Evolutionary conservation across 2,329 filamentous ascomycete genomes (phyloP), one percentile per base, ranked within the genome.

Genomic region (Trichocomaceae sp.): DNA sequence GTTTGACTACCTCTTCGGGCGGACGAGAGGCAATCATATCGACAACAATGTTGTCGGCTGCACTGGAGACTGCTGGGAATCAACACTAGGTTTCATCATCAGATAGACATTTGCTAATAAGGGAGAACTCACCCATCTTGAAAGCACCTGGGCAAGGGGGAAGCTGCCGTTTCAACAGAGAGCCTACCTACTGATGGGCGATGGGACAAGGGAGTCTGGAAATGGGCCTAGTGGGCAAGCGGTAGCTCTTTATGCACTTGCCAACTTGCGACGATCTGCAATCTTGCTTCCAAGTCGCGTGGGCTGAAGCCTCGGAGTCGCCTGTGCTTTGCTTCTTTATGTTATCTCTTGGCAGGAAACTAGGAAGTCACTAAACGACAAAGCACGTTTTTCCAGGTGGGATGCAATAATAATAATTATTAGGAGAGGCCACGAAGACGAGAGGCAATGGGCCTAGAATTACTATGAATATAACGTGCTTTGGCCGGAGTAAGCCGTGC

Each of bases 1-100:
- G 50, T n/a, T 56, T 50, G 20, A 56, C 54, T 33, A 56, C 50
- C 39, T 52, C 54, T 33, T 39, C 44, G 19, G 54, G 37, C 35
- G 54, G 50, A 5, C 54, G 49, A 33, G 54, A 49, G 9, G 54
- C 49, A 42, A 56, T 56, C 15, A 56, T 50, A 20, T 56, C 54
- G 37, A 26, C 37, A 19, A 56, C 37, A 35, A 56, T 41, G 37
- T 52, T 56, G n/a, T 56, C 49, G 37, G 45, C 29, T 6, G 45
- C 22, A 13, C 29, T 49, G 50, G 54, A 45, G 49, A 45, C 54
- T 56, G 46, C 22, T 26, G 20, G 20, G 1, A 23, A 26, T 51
- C 17, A 52, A 26, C 41, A 42, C 26, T 17, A 19, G 5, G 19
- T 37, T 20, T n/a, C n/a, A n/a, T n/a, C 22, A 42, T n/a, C 15